Evolutionary conservation across 495 filamentous ascomycete genomes (phyloP), one percentile per base, ranked within the genome.

Genomic region (Neurospora cerealis): DNA sequence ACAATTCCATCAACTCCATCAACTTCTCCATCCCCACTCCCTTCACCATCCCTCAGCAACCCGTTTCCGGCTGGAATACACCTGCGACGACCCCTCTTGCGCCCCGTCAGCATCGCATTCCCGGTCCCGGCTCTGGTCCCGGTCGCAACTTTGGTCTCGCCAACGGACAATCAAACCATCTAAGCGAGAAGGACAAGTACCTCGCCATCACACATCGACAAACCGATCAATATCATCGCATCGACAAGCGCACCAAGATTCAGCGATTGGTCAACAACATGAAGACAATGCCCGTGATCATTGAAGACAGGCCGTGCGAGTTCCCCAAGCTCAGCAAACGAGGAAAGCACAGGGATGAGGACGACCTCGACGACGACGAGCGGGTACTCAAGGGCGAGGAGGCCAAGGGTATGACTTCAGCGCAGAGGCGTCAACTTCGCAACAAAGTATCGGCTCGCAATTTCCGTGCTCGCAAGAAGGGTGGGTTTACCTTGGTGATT

Each of bases 341-440:
- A 15, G 54, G 54, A 36, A 66, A 66, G 54, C 54, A 66, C 54
- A 66, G 54, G 86, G 93, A 97, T 48, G 93, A 97, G 79, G 93
- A 96, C 71, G 95, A 98, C 38, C 98, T 99, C 95, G 96, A 99
- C 82, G 94, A 97, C 80, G 96, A 99, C 77, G 96, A 98, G 86
- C 86, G 93, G 74, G 85, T 98, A 4, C 87, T 99, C 19, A 93
- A 93, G 6, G 97, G 94, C 75, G 96, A 98, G 77, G 95, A 97
- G 82, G 96, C 95, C 62, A 99, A 99, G 89, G 97, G 97, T 83
- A 87, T 99, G 46, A 94, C 88, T 82, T 94, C 92, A 86, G 97
- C 97, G 82, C 93, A 98, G 83, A 89, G 96, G 46, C 89, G 96
- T 44, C 96, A 98, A 81, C 83, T 99, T 6, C 89, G 96, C 60